Evolutionary conservation across 2,329 filamentous ascomycete species (phyloP), one percentile per base, ranked within the genome.

Genomic region (Clonostachys solani): DNA sequence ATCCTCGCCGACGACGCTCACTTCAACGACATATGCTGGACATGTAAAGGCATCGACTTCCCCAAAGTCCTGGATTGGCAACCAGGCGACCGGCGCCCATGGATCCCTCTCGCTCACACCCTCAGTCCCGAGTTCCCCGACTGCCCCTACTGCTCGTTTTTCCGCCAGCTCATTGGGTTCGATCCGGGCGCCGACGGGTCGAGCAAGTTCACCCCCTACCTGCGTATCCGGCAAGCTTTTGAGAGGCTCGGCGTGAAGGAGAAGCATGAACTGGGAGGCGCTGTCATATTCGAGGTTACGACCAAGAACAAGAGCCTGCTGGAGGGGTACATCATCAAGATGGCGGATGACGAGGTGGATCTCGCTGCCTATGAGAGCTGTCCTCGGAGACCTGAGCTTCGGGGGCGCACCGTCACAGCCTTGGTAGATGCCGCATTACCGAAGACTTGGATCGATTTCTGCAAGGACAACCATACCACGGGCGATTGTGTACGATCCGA

Each of bases 131-230:
- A 40, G 35, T 35, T 40, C 38, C 42, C 43, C 15, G 48, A 50
- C 5, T 68, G 65, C 44, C 65, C 65, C n/a, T 68, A 65, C 52
- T 68, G 66, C 51, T 57, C 60, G 47, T 68, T 68, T 52, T 67
- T 68, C 48, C 58, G 63, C 42, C 60, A 63, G 43, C 51, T 68
- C 52, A 58, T 68, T 17, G 62, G 60, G 15, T 54, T 50, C 16
- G 35, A 40, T 33, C 23, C 23, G 10, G 16, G 40, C 12, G 47
- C 33, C n/a, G 59, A 64, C 16, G 49, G 49, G 48, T 59, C 56
- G 8, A 59, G 59, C 51, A 68, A 63, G 44, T 68, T 66, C 42
- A 64, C 64, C 9, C 66, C 66, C 1, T 68, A 68, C 47, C 47
- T 68, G 47, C 64, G 66, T 47, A 67, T 68, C 40, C 59, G 66